Conservation (phyloP, 2,329 filamentous ascomycete species). For the Alternaria burnsii region DNA sequence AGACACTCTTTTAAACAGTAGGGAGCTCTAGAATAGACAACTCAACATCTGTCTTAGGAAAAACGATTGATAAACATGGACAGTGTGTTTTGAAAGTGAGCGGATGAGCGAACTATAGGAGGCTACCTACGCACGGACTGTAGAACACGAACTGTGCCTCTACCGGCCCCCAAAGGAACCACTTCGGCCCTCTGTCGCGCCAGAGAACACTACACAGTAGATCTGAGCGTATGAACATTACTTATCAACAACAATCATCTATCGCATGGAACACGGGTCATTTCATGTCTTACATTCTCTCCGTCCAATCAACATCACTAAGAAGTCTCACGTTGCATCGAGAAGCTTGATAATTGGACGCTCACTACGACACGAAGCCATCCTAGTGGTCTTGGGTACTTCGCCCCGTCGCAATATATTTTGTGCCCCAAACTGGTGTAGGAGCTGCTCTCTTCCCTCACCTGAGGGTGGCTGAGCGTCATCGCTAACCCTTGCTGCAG, state of each 20-base stretch:
- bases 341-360: background rate
- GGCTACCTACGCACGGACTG: no score
- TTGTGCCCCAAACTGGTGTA: background rate
- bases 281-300: background rate
- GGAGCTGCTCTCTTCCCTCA: background rate
- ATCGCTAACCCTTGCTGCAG: background rate
- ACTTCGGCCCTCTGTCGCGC: background rate
- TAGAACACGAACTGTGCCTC: background rate
- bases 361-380: background rate
- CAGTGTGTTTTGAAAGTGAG: no score
- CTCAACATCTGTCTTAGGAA: no score
- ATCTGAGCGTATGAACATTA: background rate
- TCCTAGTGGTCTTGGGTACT: background rate
- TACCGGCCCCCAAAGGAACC: background rate
- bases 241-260: background rate
- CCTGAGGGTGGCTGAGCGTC: background rate
- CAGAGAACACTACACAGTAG: background rate
- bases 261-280: background rate
- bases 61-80: no score
- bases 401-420: slow-evolving; percentile 12
- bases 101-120: no score
- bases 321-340: background rate
- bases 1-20: no score
- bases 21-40: no score
- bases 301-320: background rate